These are phyloP conservation scores for Endogone sp. DNA, from an alignment of 192 early-diverging fungal genomes.

Conservation along the genomic window DNA sequence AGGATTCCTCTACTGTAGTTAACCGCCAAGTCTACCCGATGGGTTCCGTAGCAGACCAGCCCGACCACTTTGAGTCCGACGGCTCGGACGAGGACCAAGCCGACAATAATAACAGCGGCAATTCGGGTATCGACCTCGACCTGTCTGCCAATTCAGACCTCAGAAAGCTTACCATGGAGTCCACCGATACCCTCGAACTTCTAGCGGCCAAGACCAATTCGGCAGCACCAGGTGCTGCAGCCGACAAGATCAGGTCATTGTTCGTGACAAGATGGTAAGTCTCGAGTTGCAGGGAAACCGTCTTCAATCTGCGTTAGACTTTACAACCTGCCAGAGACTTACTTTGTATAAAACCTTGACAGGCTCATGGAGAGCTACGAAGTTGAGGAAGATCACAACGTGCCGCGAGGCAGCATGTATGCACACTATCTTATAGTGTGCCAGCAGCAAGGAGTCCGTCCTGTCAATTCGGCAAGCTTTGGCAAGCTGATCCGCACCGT, in stretches of 20 bases:
- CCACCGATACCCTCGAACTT: not conserved
- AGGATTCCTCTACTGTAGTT: not conserved
- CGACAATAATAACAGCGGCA: not conserved
- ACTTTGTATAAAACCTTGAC: not conserved
- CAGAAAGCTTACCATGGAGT: not conserved
- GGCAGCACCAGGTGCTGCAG: not conserved
- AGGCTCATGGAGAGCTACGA: not conserved
- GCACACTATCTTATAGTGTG: conserved; percentile 42
- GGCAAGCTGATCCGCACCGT: conserved; percentile 45
- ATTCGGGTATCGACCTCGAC: not conserved
- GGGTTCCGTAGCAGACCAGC: not conserved
- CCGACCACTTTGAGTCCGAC: not conserved
- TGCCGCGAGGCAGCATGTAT: conserved; percentile 19
- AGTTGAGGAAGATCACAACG: not conserved
- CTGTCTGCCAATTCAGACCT: not conserved
- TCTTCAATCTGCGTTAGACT: not conserved
- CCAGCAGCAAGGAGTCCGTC: conserved; percentile 20
- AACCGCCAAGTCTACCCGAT: not conserved
- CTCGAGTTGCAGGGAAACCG: not conserved
- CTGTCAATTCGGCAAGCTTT: conserved; percentile 49
- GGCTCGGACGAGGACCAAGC: not conserved
- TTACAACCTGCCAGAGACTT: not conserved
- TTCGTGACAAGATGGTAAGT: not conserved
- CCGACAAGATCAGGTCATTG: not conserved
- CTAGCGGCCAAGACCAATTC: not conserved